Percentiles rank a stretch among this genome's conserved stretches.
phyloP scores from a whole-genome alignment of 306 rosid species.

The Argentina anserina region DNA sequence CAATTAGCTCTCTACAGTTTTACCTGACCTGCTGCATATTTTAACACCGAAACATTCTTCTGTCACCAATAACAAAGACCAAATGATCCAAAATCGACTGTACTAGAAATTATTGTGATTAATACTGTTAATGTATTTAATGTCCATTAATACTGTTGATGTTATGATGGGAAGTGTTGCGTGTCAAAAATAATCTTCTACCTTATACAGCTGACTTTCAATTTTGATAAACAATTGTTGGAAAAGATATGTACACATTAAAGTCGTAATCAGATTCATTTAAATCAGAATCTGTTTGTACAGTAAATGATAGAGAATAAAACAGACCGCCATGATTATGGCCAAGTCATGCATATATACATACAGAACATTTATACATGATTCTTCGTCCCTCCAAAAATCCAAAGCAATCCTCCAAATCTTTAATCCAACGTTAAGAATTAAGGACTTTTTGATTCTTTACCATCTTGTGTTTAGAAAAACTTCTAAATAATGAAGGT shows the following conservation, averaged over 20 bases:
- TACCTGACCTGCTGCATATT: background rate
- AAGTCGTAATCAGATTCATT: background rate
- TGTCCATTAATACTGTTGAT: background rate
- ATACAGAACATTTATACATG: background rate
- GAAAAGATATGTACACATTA: background rate
- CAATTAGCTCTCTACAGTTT: background rate
- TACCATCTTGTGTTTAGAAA: background rate
- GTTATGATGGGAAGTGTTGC: background rate
- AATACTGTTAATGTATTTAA: no score
- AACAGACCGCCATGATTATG: background rate
- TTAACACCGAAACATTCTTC: background rate
- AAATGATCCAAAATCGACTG: background rate
- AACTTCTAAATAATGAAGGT: background rate
- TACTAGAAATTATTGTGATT: background rate
- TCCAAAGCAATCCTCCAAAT: background rate
- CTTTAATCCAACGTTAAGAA: background rate
- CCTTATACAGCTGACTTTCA: background rate
- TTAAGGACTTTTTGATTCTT: conserved; percentile 2
- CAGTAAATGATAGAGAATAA: background rate
- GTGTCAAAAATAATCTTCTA: background rate
- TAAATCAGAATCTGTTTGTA: background rate
- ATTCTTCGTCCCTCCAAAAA: background rate
- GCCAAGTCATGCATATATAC: background rate
- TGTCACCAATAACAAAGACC: background rate
- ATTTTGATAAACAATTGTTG: background rate